Base-by-base conservation (phyloP, 2,329 filamentous ascomycete genomes). In the Clonostachys chloroleuca region DNA sequence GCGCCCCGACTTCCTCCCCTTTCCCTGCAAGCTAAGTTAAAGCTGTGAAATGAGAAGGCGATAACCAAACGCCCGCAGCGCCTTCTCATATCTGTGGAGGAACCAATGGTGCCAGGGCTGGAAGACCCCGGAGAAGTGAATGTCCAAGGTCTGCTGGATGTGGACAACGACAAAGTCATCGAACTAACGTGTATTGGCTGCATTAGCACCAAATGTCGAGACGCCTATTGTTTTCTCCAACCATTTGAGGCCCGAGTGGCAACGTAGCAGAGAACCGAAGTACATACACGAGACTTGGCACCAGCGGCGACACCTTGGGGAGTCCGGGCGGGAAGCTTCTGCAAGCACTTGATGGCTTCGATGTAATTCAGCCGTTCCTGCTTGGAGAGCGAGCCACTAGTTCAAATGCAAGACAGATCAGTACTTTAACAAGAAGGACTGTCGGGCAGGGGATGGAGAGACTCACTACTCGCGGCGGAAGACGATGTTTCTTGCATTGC, bases 81-180 rank as follows among this genome's bases (percentile, higher is more conserved):
- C 53, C 36, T 52, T 47, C 17, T 57, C 55, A 17, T 57, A 57
- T 10, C 40, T 37, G 24, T 49, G 63, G 12, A 53, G 40, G 35
- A 51, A 51, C 43, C 66, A 68, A 10, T 70, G 59, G 50, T 73
- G 69, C 69, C 69, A 73, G 9, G 65, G 63, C 43, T 71, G 56
- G 53, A 72, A 68, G 54, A 44, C 47, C 34, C 41, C 52, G 12
- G 42, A 47, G 18, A 36, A 53, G 49, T 72, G 69, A 20, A 72
- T 69, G 7, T 43, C 47, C 30, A 58, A 45, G 3, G 68, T 69
- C 49, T 69, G 60, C 34, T 65, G 65, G 47, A 71, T 70, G 46
- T 72, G 69, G 4, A 61, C 57, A 8, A 63, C 65, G 12, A 66
- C 52, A 42, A 70, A 72, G 45, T 72, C 69, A 52, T 72, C 70